Evolutionary conservation across 257 asterid species (phyloP).

Genomic region (Capsicum pubescens): DNA sequence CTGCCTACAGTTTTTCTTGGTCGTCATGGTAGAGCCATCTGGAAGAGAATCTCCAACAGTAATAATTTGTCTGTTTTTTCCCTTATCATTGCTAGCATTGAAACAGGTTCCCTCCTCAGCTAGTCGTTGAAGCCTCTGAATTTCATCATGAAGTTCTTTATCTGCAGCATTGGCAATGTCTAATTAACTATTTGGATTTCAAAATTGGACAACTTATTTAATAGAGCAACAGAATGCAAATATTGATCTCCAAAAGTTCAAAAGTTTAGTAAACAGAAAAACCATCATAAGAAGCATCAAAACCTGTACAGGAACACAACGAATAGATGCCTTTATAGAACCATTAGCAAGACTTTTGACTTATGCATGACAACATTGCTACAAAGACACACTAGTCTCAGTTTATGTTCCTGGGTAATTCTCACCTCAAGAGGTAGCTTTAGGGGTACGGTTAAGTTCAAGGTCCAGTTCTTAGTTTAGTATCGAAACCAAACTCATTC

Average conservation of each 20-base stretch:
- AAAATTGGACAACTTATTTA: background rate
- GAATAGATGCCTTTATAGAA: background rate
- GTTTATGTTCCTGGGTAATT: background rate
- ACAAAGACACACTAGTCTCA: background rate
- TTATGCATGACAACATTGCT: background rate
- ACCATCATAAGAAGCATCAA: background rate
- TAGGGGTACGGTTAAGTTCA: background rate
- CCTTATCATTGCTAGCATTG: slow-evolving; percentile 42
- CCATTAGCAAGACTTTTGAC: background rate
- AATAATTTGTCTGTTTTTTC: slow-evolving; percentile 35
- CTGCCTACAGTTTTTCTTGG: slow-evolving; percentile 50
- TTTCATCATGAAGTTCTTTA: slow-evolving; percentile 60
- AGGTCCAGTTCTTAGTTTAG: background rate
- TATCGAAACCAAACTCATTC: background rate
- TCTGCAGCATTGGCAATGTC: slow-evolving; percentile 44
- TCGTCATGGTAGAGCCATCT: slow-evolving; percentile 13
- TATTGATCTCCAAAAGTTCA: slow-evolving; percentile 4
- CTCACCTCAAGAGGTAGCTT: background rate
- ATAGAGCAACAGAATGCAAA: background rate
- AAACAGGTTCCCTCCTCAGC: slow-evolving; percentile 34
- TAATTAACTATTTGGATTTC: background rate
- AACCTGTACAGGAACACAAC: background rate
- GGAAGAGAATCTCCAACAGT: slow-evolving; percentile 44
- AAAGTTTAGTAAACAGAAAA: background rate
- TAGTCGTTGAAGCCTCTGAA: slow-evolving; percentile 56